A percentile compares a stretch with the other conserved stretches of the same genome.
Conservation (phyloP, 2,329 filamentous ascomycete genomes). For the Chaetomiaceae sp. region DNA sequence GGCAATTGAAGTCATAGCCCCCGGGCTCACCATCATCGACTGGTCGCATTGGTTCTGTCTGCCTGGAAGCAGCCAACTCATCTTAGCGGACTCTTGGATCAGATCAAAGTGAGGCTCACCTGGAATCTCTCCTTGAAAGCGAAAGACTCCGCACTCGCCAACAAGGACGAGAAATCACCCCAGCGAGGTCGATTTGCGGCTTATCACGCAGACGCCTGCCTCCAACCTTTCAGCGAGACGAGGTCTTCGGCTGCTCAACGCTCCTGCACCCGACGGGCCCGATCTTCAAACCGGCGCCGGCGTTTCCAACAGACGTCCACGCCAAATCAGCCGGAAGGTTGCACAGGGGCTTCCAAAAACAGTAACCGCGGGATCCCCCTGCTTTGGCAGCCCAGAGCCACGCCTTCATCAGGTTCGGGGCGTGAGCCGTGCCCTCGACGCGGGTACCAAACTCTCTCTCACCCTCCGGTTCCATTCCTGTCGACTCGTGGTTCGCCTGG, state of each 20-base stretch:
- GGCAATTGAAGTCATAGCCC: constrained; percentile 19
- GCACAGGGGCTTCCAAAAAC: constrained; percentile 30
- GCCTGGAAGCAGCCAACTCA: constrained; percentile 7
- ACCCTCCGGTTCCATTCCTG: constrained; percentile 24
- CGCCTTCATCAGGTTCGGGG: constrained; percentile 24
- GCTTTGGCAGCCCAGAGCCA: constrained; percentile 22
- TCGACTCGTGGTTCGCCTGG: constrained; percentile 25
- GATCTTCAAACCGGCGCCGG: constrained; percentile 19
- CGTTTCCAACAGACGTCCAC: constrained; percentile 12
- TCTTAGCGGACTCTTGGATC: constrained; percentile 9
- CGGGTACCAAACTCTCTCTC: constrained; percentile 24
- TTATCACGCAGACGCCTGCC: not conserved
- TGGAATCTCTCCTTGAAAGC: constrained; percentile 8
- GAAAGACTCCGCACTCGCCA: not conserved
- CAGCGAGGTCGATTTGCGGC: constrained; percentile 4
- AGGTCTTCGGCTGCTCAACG: constrained; percentile 9
- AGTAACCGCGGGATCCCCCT: constrained; percentile 26
- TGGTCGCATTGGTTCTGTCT: constrained; percentile 2
- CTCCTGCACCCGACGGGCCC: constrained; percentile 19
- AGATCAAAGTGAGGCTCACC: constrained; percentile 14
- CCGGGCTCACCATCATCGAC: constrained; percentile 5
- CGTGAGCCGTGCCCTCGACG: constrained; percentile 25
- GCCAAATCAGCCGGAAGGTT: constrained; percentile 23
- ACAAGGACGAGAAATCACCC: constrained; percentile 4
- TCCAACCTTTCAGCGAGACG: constrained; percentile 5